Percentiles rank a stretch among this genome's conserved stretches.
Conservation (phyloP, 495 filamentous ascomycete genomes). For the Hamigera avellanea region DNA sequence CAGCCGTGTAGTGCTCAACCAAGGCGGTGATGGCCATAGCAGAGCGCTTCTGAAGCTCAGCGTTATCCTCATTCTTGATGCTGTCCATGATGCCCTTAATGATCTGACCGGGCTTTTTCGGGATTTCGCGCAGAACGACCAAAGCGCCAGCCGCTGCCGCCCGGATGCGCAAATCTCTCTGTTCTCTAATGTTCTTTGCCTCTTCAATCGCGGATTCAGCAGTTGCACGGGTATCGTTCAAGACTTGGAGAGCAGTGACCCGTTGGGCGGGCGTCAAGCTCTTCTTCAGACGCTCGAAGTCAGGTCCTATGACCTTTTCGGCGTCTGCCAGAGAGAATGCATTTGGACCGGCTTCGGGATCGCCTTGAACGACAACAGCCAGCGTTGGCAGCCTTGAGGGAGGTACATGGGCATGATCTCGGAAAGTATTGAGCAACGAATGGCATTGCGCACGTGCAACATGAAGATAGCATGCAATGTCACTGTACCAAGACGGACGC, state of each 20-base stretch:
- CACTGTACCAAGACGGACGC: slow-evolving; percentile 70
- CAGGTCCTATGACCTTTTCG: slow-evolving; percentile 68
- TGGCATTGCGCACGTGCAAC: slow-evolving; percentile 84
- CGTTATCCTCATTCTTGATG: slow-evolving; percentile 86
- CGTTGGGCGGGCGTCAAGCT: slow-evolving; percentile 71
- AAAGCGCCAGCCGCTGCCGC: slow-evolving; percentile 81
- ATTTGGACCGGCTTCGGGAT: slow-evolving; percentile 74
- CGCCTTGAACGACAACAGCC: slow-evolving; percentile 85
- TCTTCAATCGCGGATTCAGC: slow-evolving; percentile 63
- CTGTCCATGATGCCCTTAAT: slow-evolving; percentile 98
- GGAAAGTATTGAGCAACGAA: slow-evolving; percentile 77
- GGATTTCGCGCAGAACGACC: slow-evolving; percentile 71
- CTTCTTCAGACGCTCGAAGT: slow-evolving; percentile 82
- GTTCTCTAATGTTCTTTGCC: slow-evolving; percentile 63
- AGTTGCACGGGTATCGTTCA: slow-evolving; percentile 61
- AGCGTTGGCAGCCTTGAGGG: slow-evolving; percentile 61
- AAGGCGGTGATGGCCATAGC: slow-evolving; percentile 69
- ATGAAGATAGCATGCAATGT: slow-evolving; percentile 78
- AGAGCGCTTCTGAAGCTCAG: slow-evolving; percentile 81
- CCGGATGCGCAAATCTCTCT: slow-evolving; percentile 74
- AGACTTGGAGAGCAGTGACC: slow-evolving; percentile 60
- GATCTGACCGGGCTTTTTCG: slow-evolving; percentile 79
- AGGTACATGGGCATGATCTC: slow-evolving; percentile 70
- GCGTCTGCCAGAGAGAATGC: slow-evolving; percentile 84
- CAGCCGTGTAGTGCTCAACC: slow-evolving; percentile 72